Evolutionary conservation across 2,329 filamentous ascomycete species (phyloP).

Genomic region (Zasmidium citrigriseum): DNA sequence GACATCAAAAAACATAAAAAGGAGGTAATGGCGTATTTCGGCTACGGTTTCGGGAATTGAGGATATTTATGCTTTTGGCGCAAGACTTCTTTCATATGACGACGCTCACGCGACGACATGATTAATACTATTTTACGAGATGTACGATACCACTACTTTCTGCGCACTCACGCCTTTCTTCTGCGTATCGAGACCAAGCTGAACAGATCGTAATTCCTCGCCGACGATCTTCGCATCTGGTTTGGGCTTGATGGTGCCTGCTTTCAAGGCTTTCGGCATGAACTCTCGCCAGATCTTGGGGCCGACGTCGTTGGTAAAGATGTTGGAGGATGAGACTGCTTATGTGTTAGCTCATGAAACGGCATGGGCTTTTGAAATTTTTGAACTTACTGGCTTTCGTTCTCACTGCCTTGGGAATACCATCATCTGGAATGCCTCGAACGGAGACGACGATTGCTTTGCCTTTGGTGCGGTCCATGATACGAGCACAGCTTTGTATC

Average conservation of each 20-base stretch:
- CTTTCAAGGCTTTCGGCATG: slow-evolving; percentile 28
- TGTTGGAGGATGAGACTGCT: slow-evolving; percentile 17
- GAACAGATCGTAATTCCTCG: slow-evolving; percentile 39
- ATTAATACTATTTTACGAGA: slow-evolving; percentile 10
- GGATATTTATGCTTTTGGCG: neutral
- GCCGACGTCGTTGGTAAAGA: slow-evolving; percentile 31
- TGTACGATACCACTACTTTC: slow-evolving; percentile 38
- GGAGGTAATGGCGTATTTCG: neutral
- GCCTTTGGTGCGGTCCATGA: slow-evolving; percentile 28
- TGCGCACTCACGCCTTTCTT: slow-evolving; percentile 42
- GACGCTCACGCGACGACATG: neutral
- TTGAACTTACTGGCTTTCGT: slow-evolving; percentile 26
- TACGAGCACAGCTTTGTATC: slow-evolving; percentile 28
- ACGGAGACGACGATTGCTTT: slow-evolving; percentile 34
- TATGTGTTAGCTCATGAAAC: slow-evolving; percentile 2
- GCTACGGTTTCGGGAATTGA: neutral
- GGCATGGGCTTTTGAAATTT: neutral
- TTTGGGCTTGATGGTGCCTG: slow-evolving; percentile 30
- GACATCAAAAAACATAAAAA: neutral
- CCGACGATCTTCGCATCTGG: slow-evolving; percentile 41
- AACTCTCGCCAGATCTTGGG: slow-evolving; percentile 33
- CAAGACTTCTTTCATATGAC: neutral
- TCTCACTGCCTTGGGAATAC: slow-evolving; percentile 28
- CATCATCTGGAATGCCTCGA: slow-evolving; percentile 23
- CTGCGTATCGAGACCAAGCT: slow-evolving; percentile 39